phyloP scores from a whole-genome alignment of 176 grass and related monocot species.

The Echinochloa phyllopogon region DNA sequence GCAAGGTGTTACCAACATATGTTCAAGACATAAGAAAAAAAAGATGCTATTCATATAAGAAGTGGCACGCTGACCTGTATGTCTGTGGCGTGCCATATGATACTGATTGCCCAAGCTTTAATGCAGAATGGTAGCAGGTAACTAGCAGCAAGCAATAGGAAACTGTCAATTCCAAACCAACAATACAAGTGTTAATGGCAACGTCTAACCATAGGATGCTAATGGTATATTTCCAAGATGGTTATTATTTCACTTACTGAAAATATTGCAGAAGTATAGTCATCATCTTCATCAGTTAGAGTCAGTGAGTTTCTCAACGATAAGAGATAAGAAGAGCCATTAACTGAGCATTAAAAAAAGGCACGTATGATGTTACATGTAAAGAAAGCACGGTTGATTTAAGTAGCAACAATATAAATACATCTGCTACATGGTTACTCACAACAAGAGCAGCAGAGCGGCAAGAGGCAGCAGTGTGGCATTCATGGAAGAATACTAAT shows the following conservation, averaged over 20 bases:
- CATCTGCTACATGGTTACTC: constrained; percentile 38
- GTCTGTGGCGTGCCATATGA: constrained; percentile 65
- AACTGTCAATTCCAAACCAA: constrained; percentile 54
- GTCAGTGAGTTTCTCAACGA: constrained; percentile 77
- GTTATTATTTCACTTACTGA: constrained; percentile 61
- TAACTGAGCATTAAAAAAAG: constrained; percentile 53
- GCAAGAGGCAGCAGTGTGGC: constrained; percentile 67
- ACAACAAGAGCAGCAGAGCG: constrained; percentile 79
- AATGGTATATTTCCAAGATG: constrained; percentile 23
- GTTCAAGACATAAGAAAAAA: constrained; percentile 4
- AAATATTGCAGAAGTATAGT: constrained; percentile 78
- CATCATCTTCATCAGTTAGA: constrained; percentile 82
- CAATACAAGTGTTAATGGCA: constrained; percentile 25
- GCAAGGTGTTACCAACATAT: not conserved
- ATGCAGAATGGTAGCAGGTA: constrained; percentile 89
- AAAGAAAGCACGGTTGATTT: constrained; percentile 22
- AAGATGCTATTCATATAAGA: constrained; percentile 11
- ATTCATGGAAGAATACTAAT: constrained; percentile 79
- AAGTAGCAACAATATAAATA: constrained; percentile 36
- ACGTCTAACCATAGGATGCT: not conserved
- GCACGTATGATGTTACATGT: constrained; percentile 11
- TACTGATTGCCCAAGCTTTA: constrained; percentile 85
- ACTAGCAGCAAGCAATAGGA: constrained; percentile 75
- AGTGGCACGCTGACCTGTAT: constrained; percentile 63
- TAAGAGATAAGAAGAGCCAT: constrained; percentile 57